A percentile compares a stretch with the other conserved stretches of the same genome.
Evolutionary conservation across 2,329 filamentous ascomycete genomes (phyloP).

Genomic region (Penicillium hesseltinei): DNA sequence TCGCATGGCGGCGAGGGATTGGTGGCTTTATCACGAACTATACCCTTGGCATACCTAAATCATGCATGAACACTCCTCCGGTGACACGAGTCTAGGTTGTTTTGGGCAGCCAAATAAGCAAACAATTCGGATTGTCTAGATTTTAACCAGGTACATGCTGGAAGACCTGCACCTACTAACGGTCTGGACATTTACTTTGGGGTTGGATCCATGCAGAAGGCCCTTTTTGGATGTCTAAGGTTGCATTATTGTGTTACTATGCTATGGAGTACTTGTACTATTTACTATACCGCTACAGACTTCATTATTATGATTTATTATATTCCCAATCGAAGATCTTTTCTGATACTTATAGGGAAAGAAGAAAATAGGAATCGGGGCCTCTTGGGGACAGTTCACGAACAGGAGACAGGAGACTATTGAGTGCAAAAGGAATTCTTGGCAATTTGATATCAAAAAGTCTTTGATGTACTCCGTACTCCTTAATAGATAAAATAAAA

Average conservation of each 20-base stretch:
- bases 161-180: not conserved
- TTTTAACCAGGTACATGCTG: not conserved
- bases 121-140: not conserved
- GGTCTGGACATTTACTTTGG: not conserved
- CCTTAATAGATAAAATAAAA: not conserved
- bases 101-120: not conserved
- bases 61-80: not conserved
- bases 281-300: not conserved
- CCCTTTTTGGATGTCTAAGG: not conserved
- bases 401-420: not conserved
- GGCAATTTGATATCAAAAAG: not conserved
- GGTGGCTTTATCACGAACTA: slow-evolving; percentile 3
- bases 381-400: not conserved
- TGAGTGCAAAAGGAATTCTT: not conserved
- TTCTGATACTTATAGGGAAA: not conserved
- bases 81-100: not conserved
- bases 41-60: not conserved
- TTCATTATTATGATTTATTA: not conserved
- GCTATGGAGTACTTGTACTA: not conserved
- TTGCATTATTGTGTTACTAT: not conserved
- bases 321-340: not conserved
- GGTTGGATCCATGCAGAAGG: not conserved
- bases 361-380: not conserved
- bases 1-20: not conserved
- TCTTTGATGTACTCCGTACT: not conserved